phyloP scores from a whole-genome alignment of 1,284 basidiomycete genomes.

The Kwoniella shivajii region DNA sequence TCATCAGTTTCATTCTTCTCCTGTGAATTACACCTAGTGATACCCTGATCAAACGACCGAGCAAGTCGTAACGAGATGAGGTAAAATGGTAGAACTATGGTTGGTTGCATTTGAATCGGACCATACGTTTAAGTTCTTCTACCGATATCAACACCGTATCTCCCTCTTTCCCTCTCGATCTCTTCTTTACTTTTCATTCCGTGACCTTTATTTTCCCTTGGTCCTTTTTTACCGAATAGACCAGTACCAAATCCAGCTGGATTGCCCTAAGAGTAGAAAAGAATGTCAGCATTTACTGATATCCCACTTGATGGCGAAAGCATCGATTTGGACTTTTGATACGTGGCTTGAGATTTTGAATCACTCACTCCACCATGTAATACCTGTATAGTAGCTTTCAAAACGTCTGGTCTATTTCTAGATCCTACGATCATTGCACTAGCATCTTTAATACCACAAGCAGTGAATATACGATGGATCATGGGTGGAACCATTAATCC shows the following conservation, averaged over 20 bases:
- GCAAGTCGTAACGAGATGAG: too few species aligned
- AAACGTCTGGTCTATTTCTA: conserved; percentile 70
- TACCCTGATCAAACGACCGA: too few species aligned
- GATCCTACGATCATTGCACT: conserved; percentile 94
- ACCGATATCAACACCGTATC: conserved; percentile 52
- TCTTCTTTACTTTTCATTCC: conserved; percentile 52
- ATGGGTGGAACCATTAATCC: conserved; percentile 87
- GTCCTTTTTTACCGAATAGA: conserved; percentile 38
- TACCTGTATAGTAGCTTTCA: conserved; percentile 56
- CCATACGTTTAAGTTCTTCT: conserved; percentile 41
- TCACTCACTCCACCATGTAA: conserved; percentile 53
- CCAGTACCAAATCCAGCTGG: conserved; percentile 49
- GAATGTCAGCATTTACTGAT: background rate
- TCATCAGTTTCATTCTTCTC: too few species aligned
- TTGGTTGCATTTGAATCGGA: too few species aligned
- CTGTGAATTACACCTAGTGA: too few species aligned
- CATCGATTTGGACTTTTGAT: background rate
- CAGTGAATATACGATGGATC: conserved; percentile 81
- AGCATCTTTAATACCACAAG: conserved; percentile 91
- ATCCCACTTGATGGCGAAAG: background rate
- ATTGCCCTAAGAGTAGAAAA: conserved; percentile 28
- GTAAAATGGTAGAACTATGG: too few species aligned
- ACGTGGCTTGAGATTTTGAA: background rate
- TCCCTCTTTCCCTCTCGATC: conserved; percentile 52
- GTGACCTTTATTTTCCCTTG: conserved; percentile 48